These are phyloP conservation scores for Barbatosphaeria neglecta DNA, from an alignment of 495 filamentous ascomycete species.

Conservation along the genomic window DNA sequence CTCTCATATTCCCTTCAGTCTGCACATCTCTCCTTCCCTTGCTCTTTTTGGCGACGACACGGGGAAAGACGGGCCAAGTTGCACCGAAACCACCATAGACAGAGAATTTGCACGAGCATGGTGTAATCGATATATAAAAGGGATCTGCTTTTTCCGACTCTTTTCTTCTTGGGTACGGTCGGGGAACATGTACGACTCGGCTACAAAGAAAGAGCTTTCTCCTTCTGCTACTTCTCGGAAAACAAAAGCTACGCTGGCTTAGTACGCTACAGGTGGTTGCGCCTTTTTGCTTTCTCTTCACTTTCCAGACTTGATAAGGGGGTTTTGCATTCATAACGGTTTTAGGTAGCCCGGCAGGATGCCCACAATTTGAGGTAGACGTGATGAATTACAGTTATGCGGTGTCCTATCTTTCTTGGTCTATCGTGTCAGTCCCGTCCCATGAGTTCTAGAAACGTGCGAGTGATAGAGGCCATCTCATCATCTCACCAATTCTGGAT, in stretches of 20 bases:
- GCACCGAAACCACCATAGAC: constrained; percentile 19
- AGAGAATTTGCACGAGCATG: constrained; percentile 27
- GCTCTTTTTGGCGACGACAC: constrained; percentile 19
- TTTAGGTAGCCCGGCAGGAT: not conserved
- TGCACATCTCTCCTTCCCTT: constrained; percentile 5
- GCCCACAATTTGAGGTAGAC: not conserved
- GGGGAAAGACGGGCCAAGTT: constrained; percentile 23
- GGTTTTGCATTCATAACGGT: not conserved
- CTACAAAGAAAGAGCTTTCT: constrained; percentile 5
- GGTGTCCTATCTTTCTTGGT: no score
- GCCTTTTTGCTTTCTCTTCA: not conserved
- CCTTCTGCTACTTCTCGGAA: no score
- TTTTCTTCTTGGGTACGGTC: constrained; percentile 7
- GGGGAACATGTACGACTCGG: constrained; percentile 8
- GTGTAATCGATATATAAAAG: constrained; percentile 30
- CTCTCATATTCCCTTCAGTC: not conserved
- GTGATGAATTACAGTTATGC: no score
- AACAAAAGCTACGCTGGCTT: not conserved
- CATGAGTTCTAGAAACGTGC: no score
- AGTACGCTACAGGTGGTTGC: not conserved
- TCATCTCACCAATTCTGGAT: no score
- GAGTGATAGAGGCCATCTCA: no score
- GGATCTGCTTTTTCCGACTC: constrained; percentile 4
- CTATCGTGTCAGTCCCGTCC: no score
- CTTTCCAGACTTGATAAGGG: not conserved